Evolutionary conservation across 306 rosid genomes (phyloP).

Genomic region (Castanea mollissima): DNA sequence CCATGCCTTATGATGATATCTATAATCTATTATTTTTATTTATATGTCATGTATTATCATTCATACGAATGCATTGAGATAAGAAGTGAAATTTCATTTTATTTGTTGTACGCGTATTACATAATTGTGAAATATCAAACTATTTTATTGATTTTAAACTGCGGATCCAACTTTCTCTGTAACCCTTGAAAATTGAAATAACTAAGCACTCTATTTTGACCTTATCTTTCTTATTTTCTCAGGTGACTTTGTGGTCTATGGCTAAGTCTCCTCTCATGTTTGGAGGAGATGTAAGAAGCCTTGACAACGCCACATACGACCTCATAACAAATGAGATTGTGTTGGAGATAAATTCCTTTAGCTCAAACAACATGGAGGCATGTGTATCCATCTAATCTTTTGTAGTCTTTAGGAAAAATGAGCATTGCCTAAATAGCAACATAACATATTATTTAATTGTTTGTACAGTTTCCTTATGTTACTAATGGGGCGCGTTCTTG

Average conservation of each 20-base stretch:
- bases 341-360: conserved; percentile 70
- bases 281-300: conserved; percentile 88
- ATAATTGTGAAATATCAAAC: no score
- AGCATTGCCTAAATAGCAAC: conserved; percentile 5
- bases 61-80: no score
- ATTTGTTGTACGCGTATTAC: no score
- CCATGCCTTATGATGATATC: no score
- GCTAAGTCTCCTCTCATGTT: conserved; percentile 97
- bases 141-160: no score
- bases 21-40: no score
- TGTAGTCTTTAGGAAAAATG: background rate
- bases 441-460: conserved; percentile 11
- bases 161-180: background rate
- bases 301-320: conserved; percentile 43
- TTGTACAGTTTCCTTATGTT: conserved; percentile 64
- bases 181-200: background rate
- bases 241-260: conserved; percentile 91
- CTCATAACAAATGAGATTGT: conserved; percentile 67
- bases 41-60: no score
- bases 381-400: conserved; percentile 29
- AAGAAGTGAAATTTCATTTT: no score
- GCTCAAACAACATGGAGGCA: conserved; percentile 84
- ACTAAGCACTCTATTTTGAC: conserved; percentile 11
- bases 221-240: conserved; percentile 22
- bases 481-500: conserved; percentile 70